These are phyloP conservation scores for Spatholobus suberectus DNA, from an alignment of 306 rosid genomes.

Conservation along the genomic window DNA sequence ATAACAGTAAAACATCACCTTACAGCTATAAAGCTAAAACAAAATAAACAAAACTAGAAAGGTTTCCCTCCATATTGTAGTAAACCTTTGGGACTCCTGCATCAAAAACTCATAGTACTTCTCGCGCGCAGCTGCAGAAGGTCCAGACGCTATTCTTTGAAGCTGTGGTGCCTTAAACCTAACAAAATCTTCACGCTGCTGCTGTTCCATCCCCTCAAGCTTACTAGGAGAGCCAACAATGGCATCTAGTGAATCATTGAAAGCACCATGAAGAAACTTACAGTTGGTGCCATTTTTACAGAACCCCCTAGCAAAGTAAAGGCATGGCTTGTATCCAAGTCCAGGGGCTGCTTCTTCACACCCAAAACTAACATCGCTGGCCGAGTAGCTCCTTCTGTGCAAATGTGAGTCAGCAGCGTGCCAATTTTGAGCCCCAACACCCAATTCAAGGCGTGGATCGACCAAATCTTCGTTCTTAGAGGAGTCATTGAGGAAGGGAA, in stretches of 20 bases:
- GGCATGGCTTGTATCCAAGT: slow-evolving; percentile 80
- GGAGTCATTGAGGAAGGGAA: slow-evolving; percentile 74
- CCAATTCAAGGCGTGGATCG: slow-evolving; percentile 64
- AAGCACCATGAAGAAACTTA: slow-evolving; percentile 78
- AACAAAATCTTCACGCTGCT: slow-evolving; percentile 77
- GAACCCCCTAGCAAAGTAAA: slow-evolving; percentile 88
- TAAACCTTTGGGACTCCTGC: slow-evolving; percentile 73
- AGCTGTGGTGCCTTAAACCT: slow-evolving; percentile 74
- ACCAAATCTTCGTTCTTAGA: slow-evolving; percentile 65
- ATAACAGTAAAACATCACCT: slow-evolving; percentile 8
- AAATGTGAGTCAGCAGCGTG: slow-evolving; percentile 71
- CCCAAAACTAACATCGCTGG: slow-evolving; percentile 78
- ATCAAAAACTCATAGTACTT: slow-evolving; percentile 73
- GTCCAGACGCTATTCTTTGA: slow-evolving; percentile 68
- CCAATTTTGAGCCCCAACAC: slow-evolving; percentile 65
- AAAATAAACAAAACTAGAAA: slow-evolving; percentile 8
- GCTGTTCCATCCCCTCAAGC: slow-evolving; percentile 70
- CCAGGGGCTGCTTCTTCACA: slow-evolving; percentile 67
- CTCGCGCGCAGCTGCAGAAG: slow-evolving; percentile 64
- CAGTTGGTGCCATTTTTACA: slow-evolving; percentile 91
- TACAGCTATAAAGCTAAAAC: not conserved
- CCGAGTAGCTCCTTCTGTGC: slow-evolving; percentile 85
- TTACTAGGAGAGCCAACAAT: slow-evolving; percentile 78
- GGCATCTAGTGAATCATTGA: slow-evolving; percentile 66
- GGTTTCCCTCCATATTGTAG: not conserved